Percentiles rank a stretch among this genome's conserved stretches.
These are phyloP conservation scores for Tuber microsphaerosporum DNA, from an alignment of 495 filamentous ascomycete species.

Conservation along the genomic window DNA sequence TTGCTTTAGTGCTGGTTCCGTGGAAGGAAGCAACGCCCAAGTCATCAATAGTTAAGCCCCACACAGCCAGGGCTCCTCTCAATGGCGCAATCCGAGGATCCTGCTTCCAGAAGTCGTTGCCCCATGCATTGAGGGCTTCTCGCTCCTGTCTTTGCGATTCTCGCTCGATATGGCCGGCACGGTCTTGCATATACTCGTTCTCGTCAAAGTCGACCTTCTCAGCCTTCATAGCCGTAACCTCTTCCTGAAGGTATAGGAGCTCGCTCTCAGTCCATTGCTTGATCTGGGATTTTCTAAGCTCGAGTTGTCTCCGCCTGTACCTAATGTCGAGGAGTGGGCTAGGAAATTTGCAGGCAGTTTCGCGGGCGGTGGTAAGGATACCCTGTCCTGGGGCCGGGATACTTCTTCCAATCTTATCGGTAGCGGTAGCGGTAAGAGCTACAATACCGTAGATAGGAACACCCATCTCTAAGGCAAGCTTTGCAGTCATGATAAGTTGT, in stretches of 20 bases:
- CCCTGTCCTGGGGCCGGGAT: conserved; percentile 95
- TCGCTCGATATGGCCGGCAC: conserved; percentile 75
- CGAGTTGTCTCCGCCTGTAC: conserved; percentile 88
- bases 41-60: conserved; percentile 96
- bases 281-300: conserved; percentile 83
- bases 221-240: conserved; percentile 82
- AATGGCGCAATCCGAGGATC: conserved; percentile 89
- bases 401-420: conserved; percentile 96
- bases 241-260: conserved; percentile 82
- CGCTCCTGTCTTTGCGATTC: conserved; percentile 85
- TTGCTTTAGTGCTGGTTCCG: conserved; percentile 94
- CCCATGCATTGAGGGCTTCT: conserved; percentile 80
- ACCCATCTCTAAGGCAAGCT: conserved; percentile 94
- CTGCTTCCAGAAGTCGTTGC: conserved; percentile 97
- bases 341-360: conserved; percentile 81
- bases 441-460: conserved; percentile 95
- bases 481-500: conserved; percentile 96
- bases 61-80: conserved; percentile 88
- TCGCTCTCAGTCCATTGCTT: conserved; percentile 94
- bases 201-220: conserved; percentile 65
- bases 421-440: conserved; percentile 91
- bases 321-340: conserved; percentile 94
- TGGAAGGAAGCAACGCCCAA: conserved; percentile 95
- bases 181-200: conserved; percentile 76
- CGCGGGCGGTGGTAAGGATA: conserved; percentile 93